These are phyloP conservation scores for Trametes meyenii DNA, from an alignment of 768 basidiomycete species.

Conservation along the genomic window DNA sequence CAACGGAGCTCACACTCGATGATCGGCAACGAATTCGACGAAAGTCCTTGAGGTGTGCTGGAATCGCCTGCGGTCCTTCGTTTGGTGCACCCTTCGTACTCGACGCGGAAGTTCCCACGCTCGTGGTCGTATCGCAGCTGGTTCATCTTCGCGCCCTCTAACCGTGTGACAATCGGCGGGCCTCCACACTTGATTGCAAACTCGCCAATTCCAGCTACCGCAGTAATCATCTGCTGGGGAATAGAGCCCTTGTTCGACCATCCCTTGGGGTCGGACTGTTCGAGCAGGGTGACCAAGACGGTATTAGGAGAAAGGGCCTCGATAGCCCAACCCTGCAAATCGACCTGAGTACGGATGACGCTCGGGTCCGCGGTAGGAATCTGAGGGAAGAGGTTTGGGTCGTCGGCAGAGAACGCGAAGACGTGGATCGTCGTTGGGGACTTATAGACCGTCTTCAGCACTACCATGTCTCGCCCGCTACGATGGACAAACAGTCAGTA, in stretches of 20 bases:
- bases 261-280: conserved; percentile 96
- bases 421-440: conserved; percentile 94
- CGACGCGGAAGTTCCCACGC: conserved; percentile 74
- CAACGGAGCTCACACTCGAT: conserved; percentile 92
- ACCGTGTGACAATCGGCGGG: conserved; percentile 86
- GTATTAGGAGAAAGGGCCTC: conserved; percentile 95
- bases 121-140: conserved; percentile 88
- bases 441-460: conserved; percentile 96
- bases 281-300: conserved; percentile 88
- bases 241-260: conserved; percentile 96
- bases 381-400: conserved; percentile 81
- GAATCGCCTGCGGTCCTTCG: conserved; percentile 38
- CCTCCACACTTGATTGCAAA: conserved; percentile 95
- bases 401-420: conserved; percentile 93
- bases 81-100: conserved; percentile 72
- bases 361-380: conserved; percentile 69
- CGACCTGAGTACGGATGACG: conserved; percentile 92
- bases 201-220: conserved; percentile 90
- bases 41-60: conserved; percentile 14
- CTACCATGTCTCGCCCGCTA: conserved; percentile 88
- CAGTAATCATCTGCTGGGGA: conserved; percentile 90
- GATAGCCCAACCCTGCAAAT: conserved; percentile 98
- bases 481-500: neutral
- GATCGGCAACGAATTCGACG: conserved; percentile 43
- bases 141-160: conserved; percentile 76